Base-by-base conservation (phyloP, 495 filamentous ascomycete species). In the Cudoniella acicularis region DNA sequence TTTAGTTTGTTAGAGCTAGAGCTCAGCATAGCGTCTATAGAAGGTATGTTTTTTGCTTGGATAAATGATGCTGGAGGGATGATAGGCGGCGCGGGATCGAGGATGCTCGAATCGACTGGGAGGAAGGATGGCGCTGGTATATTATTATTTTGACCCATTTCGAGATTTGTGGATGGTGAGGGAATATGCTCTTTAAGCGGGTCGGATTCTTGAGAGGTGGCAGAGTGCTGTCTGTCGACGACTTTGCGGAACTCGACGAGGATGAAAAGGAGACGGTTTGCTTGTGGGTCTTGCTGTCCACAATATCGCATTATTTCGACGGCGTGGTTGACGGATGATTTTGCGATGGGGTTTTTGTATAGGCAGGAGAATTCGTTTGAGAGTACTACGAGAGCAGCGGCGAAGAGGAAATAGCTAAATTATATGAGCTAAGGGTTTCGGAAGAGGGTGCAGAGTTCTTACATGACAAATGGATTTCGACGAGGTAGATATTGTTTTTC, bases 351-450 rank as follows among this genome's bases (percentile, higher is more conserved):
- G 18, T 83, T 78, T 52, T 75, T 76, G 64, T 84, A 87, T 22
- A 88, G 77, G 22, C 76, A 78, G 2, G 85, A 82, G 62, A 90
- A 90, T 63, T 88, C 85, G 53, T 87, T 88, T 52, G 86, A 80
- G 25, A 87, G 76, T 2, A 90, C 74, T 10, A 90, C 79, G 2
- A 90, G 75, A 2, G 86, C 85, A 1, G 86, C 86, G 30, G 87
- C 81, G 67, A 91, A 90, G 51, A 88, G 81, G 46, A 86, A 88
- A 65, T 90, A 88, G 57, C 79, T 82, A 20, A 21, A 61, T 9
- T 22, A 10, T 18, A 16, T 45, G 2, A 24, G 46, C 24, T 46
- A 53, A 1, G 23, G 43, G 40, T 26, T 4, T 10, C 20, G 36
- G 9, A n/a, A 25, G n/a, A 52, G 23, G 17, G 45, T 56, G 13